Conservation (phyloP, 83 land plant genomes). For the Isoetes engelmannii region DNA sequence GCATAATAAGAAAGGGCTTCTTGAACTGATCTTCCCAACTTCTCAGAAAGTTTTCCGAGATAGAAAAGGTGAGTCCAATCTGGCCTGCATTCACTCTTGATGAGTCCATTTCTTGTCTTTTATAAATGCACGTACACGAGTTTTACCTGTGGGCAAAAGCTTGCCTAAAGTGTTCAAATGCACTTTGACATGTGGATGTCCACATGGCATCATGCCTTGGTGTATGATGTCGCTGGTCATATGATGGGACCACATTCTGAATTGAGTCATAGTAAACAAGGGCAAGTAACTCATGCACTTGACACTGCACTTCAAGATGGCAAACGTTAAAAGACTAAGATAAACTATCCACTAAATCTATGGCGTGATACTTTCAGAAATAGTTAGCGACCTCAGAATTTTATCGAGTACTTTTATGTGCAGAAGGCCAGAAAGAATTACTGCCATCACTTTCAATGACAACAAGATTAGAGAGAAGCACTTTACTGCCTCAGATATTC, state of each 20-base stretch:
- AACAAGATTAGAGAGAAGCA: no score
- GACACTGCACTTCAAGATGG: conserved; percentile 22
- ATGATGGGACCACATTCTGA: conserved; percentile 93
- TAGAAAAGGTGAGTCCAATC: conserved; percentile 93
- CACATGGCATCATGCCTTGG: conserved; percentile 64
- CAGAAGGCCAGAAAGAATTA: no score
- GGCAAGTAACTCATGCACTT: conserved; percentile 84
- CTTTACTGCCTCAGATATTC: no score
- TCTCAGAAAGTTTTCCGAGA: conserved; percentile 90
- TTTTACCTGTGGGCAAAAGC: conserved; percentile 70
- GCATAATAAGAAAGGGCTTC: conserved; percentile 65
- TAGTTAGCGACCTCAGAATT: not conserved
- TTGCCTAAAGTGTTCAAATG: conserved; percentile 73
- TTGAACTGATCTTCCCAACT: conserved; percentile 53
- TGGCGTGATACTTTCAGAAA: not conserved
- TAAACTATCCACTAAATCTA: no score
- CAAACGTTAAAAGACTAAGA: not conserved
- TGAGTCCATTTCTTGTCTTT: no score
- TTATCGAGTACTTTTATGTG: no score
- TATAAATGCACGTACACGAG: not conserved
- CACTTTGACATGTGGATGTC: conserved; percentile 59
- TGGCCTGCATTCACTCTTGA: conserved; percentile 42
- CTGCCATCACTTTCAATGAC: no score
- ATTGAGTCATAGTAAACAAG: conserved; percentile 91
- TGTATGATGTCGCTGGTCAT: conserved; percentile 74